These are phyloP conservation scores for Endothia cerciana DNA, from an alignment of 2,329 filamentous ascomycete species.

Conservation along the genomic window DNA sequence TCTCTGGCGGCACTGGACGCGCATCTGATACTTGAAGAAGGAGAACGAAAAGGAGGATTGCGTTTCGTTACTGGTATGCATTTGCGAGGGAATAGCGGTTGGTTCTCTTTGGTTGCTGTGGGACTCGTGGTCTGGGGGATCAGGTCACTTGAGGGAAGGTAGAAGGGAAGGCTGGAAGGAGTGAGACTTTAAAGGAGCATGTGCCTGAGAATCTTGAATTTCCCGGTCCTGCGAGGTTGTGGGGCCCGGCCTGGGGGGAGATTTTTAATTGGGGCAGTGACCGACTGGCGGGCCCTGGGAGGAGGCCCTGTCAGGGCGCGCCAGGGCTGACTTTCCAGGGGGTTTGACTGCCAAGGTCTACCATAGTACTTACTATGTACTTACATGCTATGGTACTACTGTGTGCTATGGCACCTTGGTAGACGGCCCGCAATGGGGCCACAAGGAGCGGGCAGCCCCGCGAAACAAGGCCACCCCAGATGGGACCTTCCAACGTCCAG, in stretches of 20 bases:
- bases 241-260: slow-evolving; percentile 1
- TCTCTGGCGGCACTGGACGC: slow-evolving; percentile 53
- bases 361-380: too few species aligned
- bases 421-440: slow-evolving; percentile 5
- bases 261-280: slow-evolving; percentile 1
- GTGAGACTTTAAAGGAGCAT: slow-evolving; percentile 4
- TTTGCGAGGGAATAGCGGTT: slow-evolving; percentile 44
- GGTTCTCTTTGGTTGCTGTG: slow-evolving; percentile 24
- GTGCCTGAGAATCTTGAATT: slow-evolving; percentile 19
- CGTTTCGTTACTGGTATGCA: slow-evolving; percentile 58
- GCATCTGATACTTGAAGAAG: slow-evolving; percentile 63
- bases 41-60: slow-evolving; percentile 45
- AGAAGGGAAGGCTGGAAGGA: slow-evolving; percentile 14
- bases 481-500: slow-evolving; percentile 6
- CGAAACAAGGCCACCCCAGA: not conserved
- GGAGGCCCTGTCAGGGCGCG: not conserved
- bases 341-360: not conserved
- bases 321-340: not conserved
- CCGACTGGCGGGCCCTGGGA: not conserved
- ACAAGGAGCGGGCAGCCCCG: slow-evolving; percentile 11
- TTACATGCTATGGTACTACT: too few species aligned
- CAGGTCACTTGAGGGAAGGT: slow-evolving; percentile 25
- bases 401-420: too few species aligned
- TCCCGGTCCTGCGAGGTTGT: slow-evolving; percentile 1
- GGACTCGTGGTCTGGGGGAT: slow-evolving; percentile 26